A percentile compares a stretch with the other conserved stretches of the same genome.
Conservation (phyloP, 768 basidiomycete genomes). For the Termitomyces sp. region DNA sequence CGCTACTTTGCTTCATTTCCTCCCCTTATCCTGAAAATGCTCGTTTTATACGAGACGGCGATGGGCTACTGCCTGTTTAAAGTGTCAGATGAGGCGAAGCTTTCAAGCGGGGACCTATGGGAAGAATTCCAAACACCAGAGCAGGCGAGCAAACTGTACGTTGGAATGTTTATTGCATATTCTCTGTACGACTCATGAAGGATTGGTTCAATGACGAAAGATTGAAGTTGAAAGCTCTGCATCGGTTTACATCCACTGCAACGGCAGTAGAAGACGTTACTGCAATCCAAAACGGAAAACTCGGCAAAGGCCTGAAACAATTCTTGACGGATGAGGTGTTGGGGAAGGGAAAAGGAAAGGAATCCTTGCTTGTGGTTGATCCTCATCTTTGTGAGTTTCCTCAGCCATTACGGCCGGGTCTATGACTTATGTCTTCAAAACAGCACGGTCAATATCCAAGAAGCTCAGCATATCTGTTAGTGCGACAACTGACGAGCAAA, state of each 20-base stretch:
- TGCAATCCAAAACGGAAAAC: constrained; percentile 86
- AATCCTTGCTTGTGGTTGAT: constrained; percentile 82
- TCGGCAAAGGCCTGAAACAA: constrained; percentile 90
- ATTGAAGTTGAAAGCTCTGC: constrained; percentile 90
- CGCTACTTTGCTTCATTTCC: not conserved
- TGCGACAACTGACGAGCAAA: constrained; percentile 46
- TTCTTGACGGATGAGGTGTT: constrained; percentile 85
- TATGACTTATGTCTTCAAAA: not conserved
- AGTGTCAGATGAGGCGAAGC: constrained; percentile 83
- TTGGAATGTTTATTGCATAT: constrained; percentile 15
- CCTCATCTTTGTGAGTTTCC: constrained; percentile 74
- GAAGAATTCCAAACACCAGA: constrained; percentile 93
- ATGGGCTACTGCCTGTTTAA: constrained; percentile 99
- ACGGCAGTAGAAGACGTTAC: constrained; percentile 96
- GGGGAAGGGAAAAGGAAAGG: constrained; percentile 89
- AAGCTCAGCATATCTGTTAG: constrained; percentile 90
- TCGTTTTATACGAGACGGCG: constrained; percentile 94
- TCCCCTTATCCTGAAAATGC: constrained; percentile 52
- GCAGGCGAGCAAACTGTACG: constrained; percentile 88
- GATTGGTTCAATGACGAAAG: constrained; percentile 34
- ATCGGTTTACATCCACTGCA: constrained; percentile 95
- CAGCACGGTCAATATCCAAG: constrained; percentile 86
- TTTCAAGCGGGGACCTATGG: constrained; percentile 82
- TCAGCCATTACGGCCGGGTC: not conserved
- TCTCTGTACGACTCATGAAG: not conserved